Conservation (phyloP, 176 grass and related monocot genomes). For the Tuctoria greenei region DNA sequence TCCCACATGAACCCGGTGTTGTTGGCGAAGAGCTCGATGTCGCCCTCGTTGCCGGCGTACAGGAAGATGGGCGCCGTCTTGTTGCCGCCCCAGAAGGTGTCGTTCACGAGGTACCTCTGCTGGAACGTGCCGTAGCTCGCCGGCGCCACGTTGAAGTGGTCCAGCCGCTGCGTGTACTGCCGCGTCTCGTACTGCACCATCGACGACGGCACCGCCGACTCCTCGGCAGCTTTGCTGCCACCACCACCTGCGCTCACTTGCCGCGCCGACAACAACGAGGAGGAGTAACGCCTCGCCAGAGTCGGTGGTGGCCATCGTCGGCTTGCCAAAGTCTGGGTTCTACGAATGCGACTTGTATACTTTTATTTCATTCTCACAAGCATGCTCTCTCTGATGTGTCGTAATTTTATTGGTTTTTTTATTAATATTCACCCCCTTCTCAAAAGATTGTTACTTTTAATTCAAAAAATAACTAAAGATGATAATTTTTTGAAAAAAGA, state of each 20-base stretch:
- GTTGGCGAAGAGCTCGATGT: conserved; percentile 41
- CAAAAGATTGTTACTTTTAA: no score
- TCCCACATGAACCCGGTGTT: conserved; percentile 71
- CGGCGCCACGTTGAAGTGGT: conserved; percentile 62
- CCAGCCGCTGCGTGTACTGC: conserved; percentile 51
- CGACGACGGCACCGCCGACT: neutral
- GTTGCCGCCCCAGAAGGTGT: conserved; percentile 52
- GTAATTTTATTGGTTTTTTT: no score
- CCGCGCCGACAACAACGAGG: neutral
- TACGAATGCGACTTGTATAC: no score
- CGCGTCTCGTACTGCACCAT: conserved; percentile 49
- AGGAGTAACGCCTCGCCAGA: neutral
- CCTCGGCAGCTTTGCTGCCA: no score
- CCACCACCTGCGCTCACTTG: neutral
- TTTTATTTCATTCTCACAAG: no score
- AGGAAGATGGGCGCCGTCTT: conserved; percentile 48
- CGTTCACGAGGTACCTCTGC: conserved; percentile 66
- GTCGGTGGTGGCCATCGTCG: neutral
- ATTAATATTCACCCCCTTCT: no score
- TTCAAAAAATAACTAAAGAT: no score
- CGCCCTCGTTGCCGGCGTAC: conserved; percentile 55
- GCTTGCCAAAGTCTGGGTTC: no score
- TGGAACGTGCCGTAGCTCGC: conserved; percentile 45
- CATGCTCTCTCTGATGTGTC: no score
- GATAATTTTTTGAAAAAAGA: no score